Evolutionary conservation across 2,329 filamentous ascomycete species (phyloP), one percentile per base, ranked within the genome.

Genomic region (Fusarium citri): DNA sequence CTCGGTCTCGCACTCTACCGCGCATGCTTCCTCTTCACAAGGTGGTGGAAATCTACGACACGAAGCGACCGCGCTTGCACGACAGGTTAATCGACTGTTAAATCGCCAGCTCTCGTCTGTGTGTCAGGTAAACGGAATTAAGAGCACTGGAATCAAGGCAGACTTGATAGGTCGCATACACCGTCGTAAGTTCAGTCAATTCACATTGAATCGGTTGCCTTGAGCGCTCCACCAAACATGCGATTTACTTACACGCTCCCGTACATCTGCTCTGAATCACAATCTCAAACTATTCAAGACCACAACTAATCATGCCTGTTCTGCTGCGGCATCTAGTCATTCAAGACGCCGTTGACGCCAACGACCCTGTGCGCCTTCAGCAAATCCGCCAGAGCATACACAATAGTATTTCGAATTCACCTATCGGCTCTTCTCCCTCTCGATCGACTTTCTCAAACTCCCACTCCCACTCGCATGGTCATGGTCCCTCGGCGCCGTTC

Each of bases 141-240:
- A 88, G 71, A 91, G 93, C 65, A 92, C 91, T 28, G 96, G 96
- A 22, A 91, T 96, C 75, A 99, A 99, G 84, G 88, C 89, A 34
- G 88, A 92, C 43, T 83, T 98, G 64, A 94, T 97, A 80, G 83
- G 83, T 62, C 91, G 95, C 74, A 92, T 98, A 66, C 88, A 91
- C 68, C 84, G 88, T 63, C 88, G 96, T 98, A 85, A 81, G 92
- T 89, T 40, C 56, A 56, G 37, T 55, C 49, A 49, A 31, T 20
- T 46, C 22, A 43, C 31, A 23, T 22, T 31, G 37, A 37, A 14
- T 47, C 23, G 28, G 16, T 41, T 22, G 16, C 23, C 25, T 60
- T 62, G 45, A 30, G 47, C 50, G 45, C 40, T 25, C 16, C 30
- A 34, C 42, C 30, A 31, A 43, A 34, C 16, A 54, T 42, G 26